Evolutionary conservation across 805 yeast genomes (phyloP), one percentile per base, ranked within the genome.

Genomic region (Barnettozyma sp.): DNA sequence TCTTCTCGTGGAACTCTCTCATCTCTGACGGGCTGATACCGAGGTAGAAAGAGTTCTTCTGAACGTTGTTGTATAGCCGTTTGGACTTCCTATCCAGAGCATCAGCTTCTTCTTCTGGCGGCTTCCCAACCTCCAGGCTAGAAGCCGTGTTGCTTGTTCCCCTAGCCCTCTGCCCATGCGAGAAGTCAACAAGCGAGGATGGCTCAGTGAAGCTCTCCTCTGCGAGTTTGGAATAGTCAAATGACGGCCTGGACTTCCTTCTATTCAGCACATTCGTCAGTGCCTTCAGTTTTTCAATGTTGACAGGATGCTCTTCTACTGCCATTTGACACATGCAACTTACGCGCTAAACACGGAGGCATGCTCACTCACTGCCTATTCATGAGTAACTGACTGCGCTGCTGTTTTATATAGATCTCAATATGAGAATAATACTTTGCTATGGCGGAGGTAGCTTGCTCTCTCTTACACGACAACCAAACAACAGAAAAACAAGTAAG

Each of bases 161-260:
- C 18, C 16, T 14, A 4, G 18, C 8, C 13, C 11, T 25, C 8
- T n/a, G 26, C 14, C 14, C 25, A n/a, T 23, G 16, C n/a, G 25
- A 22, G 25, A 7, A 4, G 7, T 24, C 7, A 5, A 18, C 4
- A 25, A 25, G 18, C 6, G 15, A 13, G 3, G 24, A 32, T 4
- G 17, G 30, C 16, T 29, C 25, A 2, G 26, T 34, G 22, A 47
- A 50, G 22, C 41, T 35, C 9, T 42, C 34, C 9, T 22, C 16
- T 5, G 54, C 53, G 28, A 48, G 33, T 22, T 32, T 13, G 0
- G 53, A 40, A 39, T 34, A 46, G 28, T 48, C 45, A 13, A 23
- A 26, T 7, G 12, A 20, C 3, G 40, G 20, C 6, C 44, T 42
- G 1, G 38, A n/a, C 3, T 35, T 25, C 7, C 18, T 18, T 9